Evolutionary conservation across 108 stramenopile species (phyloP), one percentile per base, ranked within the genome.

Genomic region (Cyclostephanos tholiformis): DNA sequence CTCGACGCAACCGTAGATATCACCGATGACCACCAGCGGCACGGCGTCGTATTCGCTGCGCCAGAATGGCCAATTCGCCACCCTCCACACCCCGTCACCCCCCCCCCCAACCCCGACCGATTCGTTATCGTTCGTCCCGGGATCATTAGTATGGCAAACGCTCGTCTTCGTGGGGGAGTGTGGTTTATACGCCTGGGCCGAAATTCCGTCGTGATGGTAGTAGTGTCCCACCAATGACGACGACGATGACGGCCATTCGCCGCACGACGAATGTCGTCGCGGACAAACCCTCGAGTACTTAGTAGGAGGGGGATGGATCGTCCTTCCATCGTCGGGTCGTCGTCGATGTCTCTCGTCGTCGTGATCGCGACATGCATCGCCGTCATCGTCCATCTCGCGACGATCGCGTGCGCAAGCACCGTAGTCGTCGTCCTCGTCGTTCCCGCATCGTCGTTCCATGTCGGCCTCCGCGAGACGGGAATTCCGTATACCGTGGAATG

Each of bases 131-230:
- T 32, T 32, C 32, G 4, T 32, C 32, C 32, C 32, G 8, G 23
- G 10, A 20, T n/a, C n/a, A 55, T 55, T 23, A 12, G 19, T 30
- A 14, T 74, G 63, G 43, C 77, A 79, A 19, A 79, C 70, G 10
- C 22, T 59, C 2, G 56, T 58, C 26, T 85, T 82, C 10, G 77
- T 9, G 14, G 86, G 82, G n/a, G 77, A 84, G 70, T 80, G 64
- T 0, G 89, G 84, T 69, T 79, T 84, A 68, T 87, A 90, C 17
- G 89, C 85, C 55, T 90, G 89, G n/a, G 89, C 87, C 32, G 71
- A 52, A 11, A 36, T 48, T 2, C 71, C 71, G 1, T 12, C 61
- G 0, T 12, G 41, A 27, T 58, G 25, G 23, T 71, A 71, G 50
- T 36, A 71, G 25, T 46, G 27, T 32, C 63, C 53, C 26, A 55